Evolutionary conservation across 192 early-diverging fungal genomes (phyloP), one percentile per base, ranked within the genome.

Genomic region (Umbelopsis sp.): DNA sequence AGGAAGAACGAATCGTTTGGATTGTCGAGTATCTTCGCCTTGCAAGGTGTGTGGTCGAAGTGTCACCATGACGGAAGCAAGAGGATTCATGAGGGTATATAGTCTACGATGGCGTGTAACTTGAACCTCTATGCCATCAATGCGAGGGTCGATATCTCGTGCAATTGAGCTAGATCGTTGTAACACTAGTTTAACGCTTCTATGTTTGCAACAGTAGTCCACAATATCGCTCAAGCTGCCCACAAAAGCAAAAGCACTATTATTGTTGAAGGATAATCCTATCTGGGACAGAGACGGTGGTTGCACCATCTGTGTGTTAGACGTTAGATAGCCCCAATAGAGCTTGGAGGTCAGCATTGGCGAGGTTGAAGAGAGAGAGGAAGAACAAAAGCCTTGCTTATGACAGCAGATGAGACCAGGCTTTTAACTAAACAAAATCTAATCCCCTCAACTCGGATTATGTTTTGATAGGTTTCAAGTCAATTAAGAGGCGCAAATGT

Each of bases 41-140:
- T 61, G 55, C 11, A 61, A 15, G n/a, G 27, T 61, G 55, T 61
- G 55, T 10, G 55, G 55, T 61, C 55, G 55, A 37, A 61, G 55
- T 18, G 27, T 35, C 30, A 61, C 55, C 55, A 61, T 61, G 13
- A 61, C 25, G 30, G 55, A 61, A 6, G 55, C 13, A 8, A 61
- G 12, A 2, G 55, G 55, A 13, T 61, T 61, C 55, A 61, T 61
- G 15, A 61, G 27, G 33, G 27, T 35, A 30, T 61, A 61, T 18
- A 61, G 4, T 37, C 7, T 61, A 35, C 55, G 55, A 61, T n/a
- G 11, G 27, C 9, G 2, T 12, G 27, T 61, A 30, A 61, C 55
- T 61, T 61, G 27, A 13, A 61, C 55, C 33, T 61, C 55, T 0
- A 61, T 61, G 2, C 13, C 16, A 35, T 61, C 27, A 7, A 25